phyloP scores from a whole-genome alignment of 2,329 filamentous ascomycete species.

The Chaetothyriales sp. region DNA sequence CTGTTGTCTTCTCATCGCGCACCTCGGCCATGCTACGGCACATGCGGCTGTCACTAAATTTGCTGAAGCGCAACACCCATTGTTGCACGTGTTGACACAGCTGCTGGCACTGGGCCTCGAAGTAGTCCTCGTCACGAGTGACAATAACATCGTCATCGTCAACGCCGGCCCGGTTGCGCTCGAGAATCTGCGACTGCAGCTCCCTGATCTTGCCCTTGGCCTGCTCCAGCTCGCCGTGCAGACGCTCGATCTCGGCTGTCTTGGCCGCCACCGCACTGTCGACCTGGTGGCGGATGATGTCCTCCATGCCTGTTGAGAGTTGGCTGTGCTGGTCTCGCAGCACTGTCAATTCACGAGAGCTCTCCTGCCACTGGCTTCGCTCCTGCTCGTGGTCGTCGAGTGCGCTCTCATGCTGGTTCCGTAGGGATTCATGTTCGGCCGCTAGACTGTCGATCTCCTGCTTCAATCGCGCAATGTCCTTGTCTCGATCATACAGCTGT shows the following conservation, averaged over 20 bases:
- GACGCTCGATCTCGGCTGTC: conserved; percentile 63
- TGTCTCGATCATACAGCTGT: conserved; percentile 65
- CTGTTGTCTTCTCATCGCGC: conserved; percentile 81
- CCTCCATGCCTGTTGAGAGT: conserved; percentile 47
- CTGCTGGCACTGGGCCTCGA: conserved; percentile 83
- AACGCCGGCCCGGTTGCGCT: conserved; percentile 22
- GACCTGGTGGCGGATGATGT: conserved; percentile 46
- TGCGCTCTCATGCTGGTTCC: conserved; percentile 58
- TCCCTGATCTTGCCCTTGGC: conserved; percentile 48
- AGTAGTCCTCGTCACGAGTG: conserved; percentile 81
- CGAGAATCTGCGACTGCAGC: conserved; percentile 44
- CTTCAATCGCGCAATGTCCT: conserved; percentile 69
- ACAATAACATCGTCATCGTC: conserved; percentile 60
- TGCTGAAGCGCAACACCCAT: conserved; percentile 95
- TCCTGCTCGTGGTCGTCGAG: conserved; percentile 45
- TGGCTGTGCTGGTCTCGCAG: conserved; percentile 49
- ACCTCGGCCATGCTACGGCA: conserved; percentile 74
- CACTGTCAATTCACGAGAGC: conserved; percentile 53
- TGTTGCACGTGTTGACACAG: conserved; percentile 92
- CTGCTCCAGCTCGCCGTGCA: conserved; percentile 62
- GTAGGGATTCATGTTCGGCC: conserved; percentile 69
- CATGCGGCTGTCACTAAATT: conserved; percentile 82
- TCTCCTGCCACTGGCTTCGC: conserved; percentile 40
- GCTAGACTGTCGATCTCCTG: conserved; percentile 66
- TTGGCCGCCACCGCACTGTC: conserved; percentile 57